Evolutionary conservation across 2,329 filamentous ascomycete genomes (phyloP).

Genomic region (Pezicula neosporulosa): DNA sequence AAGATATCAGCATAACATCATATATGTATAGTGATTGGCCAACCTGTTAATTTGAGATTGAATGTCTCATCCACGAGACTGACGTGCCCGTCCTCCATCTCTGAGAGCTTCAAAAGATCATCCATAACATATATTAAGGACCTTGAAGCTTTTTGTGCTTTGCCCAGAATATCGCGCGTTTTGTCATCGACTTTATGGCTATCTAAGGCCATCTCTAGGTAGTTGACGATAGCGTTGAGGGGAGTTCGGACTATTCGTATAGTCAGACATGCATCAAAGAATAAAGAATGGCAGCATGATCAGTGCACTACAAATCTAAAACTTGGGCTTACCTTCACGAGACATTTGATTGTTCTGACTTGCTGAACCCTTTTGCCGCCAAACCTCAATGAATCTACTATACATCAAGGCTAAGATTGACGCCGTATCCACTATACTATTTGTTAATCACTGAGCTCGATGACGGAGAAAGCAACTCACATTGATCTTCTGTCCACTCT

Average conservation of each 20-base stretch:
- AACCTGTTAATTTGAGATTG: no score
- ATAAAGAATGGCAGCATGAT: no score
- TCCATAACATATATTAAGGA: constrained; percentile 18
- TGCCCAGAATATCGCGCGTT: constrained; percentile 13
- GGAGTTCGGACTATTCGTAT: constrained; percentile 13
- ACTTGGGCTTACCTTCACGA: constrained; percentile 8
- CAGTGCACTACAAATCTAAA: no score
- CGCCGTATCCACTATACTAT: constrained; percentile 15
- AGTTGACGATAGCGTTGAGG: constrained; percentile 19
- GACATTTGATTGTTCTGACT: constrained; percentile 14
- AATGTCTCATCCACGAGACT: constrained; percentile 12
- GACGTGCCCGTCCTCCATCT: constrained; percentile 12
- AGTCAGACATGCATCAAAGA: no score
- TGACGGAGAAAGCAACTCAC: constrained; percentile 1
- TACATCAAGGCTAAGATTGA: no score
- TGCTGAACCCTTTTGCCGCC: constrained; percentile 18
- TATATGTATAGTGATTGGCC: constrained; percentile 1
- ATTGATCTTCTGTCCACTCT: constrained; percentile 20
- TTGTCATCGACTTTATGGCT: constrained; percentile 14
- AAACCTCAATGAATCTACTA: constrained; percentile 19
- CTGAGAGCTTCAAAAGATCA: constrained; percentile 17
- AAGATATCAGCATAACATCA: constrained; percentile 12
- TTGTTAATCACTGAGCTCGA: neutral
- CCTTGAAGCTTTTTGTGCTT: constrained; percentile 18
- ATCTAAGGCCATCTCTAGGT: constrained; percentile 20